Evolutionary conservation across 192 early-diverging fungal species (phyloP).

Genomic region (Linnemannia zychae): DNA sequence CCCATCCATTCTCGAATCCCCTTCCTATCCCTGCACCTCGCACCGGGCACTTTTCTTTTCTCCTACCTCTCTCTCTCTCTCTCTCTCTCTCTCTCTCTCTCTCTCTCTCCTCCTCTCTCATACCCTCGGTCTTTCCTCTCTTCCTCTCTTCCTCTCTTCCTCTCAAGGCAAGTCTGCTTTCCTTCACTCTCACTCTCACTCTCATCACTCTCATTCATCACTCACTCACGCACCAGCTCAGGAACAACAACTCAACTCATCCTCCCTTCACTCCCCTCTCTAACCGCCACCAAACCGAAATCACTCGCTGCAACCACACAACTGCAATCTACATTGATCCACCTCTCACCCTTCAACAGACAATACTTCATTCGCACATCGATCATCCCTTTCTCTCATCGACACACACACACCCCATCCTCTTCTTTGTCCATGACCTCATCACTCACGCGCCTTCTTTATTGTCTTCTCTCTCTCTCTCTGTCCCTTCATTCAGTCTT

Average conservation of each 20-base stretch:
- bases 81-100: background rate
- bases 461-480: background rate
- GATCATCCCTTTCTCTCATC: background rate
- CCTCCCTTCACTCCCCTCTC: background rate
- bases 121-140: background rate
- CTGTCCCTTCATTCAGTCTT: background rate
- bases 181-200: background rate
- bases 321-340: background rate
- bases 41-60: background rate
- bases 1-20: conserved; percentile 33
- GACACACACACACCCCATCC: background rate
- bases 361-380: background rate
- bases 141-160: background rate
- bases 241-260: background rate
- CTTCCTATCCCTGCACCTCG: conserved; percentile 22
- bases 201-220: background rate
- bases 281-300: background rate
- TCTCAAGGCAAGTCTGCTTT: background rate
- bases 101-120: background rate
- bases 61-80: background rate
- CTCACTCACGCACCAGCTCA: background rate
- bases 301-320: background rate
- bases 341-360: background rate
- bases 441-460: background rate
- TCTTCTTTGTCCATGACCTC: background rate